Evolutionary conservation across 2,329 filamentous ascomycete genomes (phyloP).

Genomic region (Shiraia bambusicola): DNA sequence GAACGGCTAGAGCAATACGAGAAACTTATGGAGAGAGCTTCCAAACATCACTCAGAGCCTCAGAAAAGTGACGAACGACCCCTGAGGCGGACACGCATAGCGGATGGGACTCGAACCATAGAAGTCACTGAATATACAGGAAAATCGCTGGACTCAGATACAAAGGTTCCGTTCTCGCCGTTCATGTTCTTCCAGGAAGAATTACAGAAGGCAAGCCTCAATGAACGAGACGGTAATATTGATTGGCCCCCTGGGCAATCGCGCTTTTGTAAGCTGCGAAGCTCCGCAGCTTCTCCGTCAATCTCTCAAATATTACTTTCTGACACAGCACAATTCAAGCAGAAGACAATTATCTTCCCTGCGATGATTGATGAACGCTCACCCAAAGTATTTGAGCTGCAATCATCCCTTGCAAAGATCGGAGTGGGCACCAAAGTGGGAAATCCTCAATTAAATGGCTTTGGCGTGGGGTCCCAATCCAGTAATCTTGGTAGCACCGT

Average conservation of each 20-base stretch:
- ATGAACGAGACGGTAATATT: not conserved
- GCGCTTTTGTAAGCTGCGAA: not conserved
- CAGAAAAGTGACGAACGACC: not conserved
- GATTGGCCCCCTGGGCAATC: not conserved
- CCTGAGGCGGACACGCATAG: constrained; percentile 14
- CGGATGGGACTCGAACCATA: constrained; percentile 15
- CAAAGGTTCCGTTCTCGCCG: not conserved
- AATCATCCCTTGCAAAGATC: not conserved
- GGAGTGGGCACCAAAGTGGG: constrained; percentile 3
- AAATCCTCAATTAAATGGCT: not conserved
- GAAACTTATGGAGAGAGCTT: constrained; percentile 1
- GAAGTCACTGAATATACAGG: constrained; percentile 22
- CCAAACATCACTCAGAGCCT: not conserved
- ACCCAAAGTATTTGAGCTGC: constrained; percentile 2
- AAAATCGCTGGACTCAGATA: not conserved
- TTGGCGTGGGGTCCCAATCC: not conserved
- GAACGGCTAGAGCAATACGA: constrained; percentile 9
- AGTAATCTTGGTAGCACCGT: not conserved
- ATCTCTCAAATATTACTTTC: not conserved
- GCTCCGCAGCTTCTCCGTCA: not conserved
- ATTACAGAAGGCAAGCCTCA: not conserved
- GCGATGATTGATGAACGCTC: not conserved
- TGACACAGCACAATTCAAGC: not conserved
- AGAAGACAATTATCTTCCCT: constrained; percentile 2
- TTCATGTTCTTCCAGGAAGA: not conserved